Conservation (phyloP, 805 yeast species). For the Metschnikowia sp. region DNA sequence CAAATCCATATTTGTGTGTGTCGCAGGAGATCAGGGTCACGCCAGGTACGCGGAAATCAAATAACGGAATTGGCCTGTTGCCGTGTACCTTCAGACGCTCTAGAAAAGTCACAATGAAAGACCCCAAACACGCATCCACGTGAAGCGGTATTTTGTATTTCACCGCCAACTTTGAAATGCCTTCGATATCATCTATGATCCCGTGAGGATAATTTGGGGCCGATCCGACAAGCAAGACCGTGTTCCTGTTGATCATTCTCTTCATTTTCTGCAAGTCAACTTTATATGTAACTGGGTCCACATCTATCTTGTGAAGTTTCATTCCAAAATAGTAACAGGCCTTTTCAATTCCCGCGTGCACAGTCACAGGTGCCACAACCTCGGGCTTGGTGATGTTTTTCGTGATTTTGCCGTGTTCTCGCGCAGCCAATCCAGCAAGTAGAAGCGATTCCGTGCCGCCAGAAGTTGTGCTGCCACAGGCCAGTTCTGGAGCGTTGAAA, state of each 20-base stretch:
- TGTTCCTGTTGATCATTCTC: slow-evolving; percentile 68
- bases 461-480: slow-evolving; percentile 75
- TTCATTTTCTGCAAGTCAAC: slow-evolving; percentile 64
- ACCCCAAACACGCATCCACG: slow-evolving; percentile 94
- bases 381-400: slow-evolving; percentile 71
- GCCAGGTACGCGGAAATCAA: slow-evolving; percentile 81
- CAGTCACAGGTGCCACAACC: slow-evolving; percentile 81
- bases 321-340: slow-evolving; percentile 90
- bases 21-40: slow-evolving; percentile 99
- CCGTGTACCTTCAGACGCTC: slow-evolving; percentile 54
- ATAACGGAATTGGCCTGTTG: slow-evolving; percentile 42
- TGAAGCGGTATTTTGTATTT: slow-evolving; percentile 78
- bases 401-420: slow-evolving; percentile 61
- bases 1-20: slow-evolving; percentile 98
- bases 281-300: slow-evolving; percentile 63
- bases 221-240: slow-evolving; percentile 83
- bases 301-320: slow-evolving; percentile 73
- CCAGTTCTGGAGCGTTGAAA: slow-evolving; percentile 68
- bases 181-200: slow-evolving; percentile 82
- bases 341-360: slow-evolving; percentile 94
- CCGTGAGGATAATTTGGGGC: slow-evolving; percentile 99
- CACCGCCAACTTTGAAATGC: slow-evolving; percentile 62
- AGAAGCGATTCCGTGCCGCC: slow-evolving; percentile 96
- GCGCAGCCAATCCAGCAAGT: slow-evolving; percentile 83
- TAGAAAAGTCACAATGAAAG: slow-evolving; percentile 81